phyloP scores from a whole-genome alignment of 495 filamentous ascomycete species.

The Hyaloscypha variabilis region DNA sequence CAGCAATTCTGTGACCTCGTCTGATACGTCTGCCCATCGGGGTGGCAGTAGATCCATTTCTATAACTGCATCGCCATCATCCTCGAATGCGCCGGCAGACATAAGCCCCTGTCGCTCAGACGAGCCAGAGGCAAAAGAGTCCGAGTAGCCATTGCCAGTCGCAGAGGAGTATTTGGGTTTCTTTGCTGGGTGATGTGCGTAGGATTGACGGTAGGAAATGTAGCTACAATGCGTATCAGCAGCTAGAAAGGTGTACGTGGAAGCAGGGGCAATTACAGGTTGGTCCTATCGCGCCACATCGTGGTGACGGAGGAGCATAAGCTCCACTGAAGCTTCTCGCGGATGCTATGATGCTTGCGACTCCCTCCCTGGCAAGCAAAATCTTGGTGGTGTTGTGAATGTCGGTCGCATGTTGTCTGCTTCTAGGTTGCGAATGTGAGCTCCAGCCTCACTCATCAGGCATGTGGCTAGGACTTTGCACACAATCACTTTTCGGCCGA shows the following conservation, averaged over 20 bases:
- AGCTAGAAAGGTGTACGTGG: constrained; percentile 20
- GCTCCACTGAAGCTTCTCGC: background rate
- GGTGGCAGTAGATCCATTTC: constrained; percentile 98
- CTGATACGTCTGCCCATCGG: constrained; percentile 92
- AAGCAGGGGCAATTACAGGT: constrained; percentile 70
- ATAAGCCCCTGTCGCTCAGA: constrained; percentile 89
- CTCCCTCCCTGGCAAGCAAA: background rate
- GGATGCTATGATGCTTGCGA: background rate
- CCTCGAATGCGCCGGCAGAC: constrained; percentile 74
- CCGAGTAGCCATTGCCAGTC: constrained; percentile 70
- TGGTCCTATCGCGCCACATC: constrained; percentile 83
- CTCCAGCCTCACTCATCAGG: constrained; percentile 1
- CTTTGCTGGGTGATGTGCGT: constrained; percentile 90
- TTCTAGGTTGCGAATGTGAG: constrained; percentile 2
- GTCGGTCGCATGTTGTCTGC: constrained; percentile 14
- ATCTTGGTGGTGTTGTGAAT: background rate
- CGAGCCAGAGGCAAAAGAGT: constrained; percentile 44
- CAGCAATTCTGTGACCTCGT: constrained; percentile 87
- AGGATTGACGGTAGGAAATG: constrained; percentile 98
- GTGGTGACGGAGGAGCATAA: constrained; percentile 2
- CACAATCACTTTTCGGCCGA: background rate
- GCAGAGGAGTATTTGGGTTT: constrained; percentile 67
- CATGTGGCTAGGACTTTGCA: constrained; percentile 7
- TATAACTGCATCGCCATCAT: constrained; percentile 90
- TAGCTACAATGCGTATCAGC: constrained; percentile 59